Base-by-base conservation (phyloP, 2,329 filamentous ascomycete genomes). In the Cordyceps cicadae region DNA sequence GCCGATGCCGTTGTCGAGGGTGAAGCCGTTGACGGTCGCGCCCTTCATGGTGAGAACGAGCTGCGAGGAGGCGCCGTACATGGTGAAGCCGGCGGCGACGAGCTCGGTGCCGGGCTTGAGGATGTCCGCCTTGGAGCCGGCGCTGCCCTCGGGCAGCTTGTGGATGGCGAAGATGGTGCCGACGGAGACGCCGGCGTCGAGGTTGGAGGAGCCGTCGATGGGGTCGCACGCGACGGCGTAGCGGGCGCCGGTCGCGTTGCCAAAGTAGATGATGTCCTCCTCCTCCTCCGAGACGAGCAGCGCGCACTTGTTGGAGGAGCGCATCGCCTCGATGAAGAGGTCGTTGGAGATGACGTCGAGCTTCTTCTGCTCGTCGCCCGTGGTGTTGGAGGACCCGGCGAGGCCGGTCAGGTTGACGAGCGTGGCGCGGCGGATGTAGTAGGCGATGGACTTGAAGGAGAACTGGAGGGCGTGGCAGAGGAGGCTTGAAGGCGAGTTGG, bases 321-420 rank as follows among this genome's bases (percentile, higher is more conserved):
- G 86, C 94, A 99, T 97, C 65, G 92, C 90, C 63, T 90, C 87
- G 71, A 99, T 90, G 79, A 99, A 99, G 69, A 99, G 83, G 74
- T 99, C 94, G 74, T 99, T 97, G 74, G 92, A 93, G 72, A 99
- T 97, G 63, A 99, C 93, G 74, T 99, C 94, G 64, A 99, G 90
- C 80, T 99, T 99, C 86, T 99, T 99, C 76, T 99, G 94, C 74
- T 97, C 94, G 75, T 99, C 94, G 66, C 94, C 94, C 3, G 94
- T 97, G 59, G 83, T 90, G 78, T 99, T 99, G 66, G 92, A 90
- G 63, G 93, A 94, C 62, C 94, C 94, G 64, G 94, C 94, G 54
- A 99, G 86, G 63, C 94, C 94, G 57, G 91, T 95, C 64, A 99
- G 85, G 81, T 96, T 96, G 79, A 97, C 93, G 66, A 99, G 81